Conservation (phyloP, 345 rosid species). For the Populus nigra region DNA sequence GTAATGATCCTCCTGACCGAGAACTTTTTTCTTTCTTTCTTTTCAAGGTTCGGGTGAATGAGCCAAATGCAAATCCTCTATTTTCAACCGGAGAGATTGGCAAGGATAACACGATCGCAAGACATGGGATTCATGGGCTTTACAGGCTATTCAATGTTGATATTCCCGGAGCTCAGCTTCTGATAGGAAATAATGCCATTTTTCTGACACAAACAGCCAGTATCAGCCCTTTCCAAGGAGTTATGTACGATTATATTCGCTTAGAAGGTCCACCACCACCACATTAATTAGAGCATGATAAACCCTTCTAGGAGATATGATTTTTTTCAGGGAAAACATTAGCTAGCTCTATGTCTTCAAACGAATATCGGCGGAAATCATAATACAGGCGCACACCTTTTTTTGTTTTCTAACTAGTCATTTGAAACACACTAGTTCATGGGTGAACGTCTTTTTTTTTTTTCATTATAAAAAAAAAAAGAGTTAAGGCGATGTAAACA, state of each 20-base stretch:
- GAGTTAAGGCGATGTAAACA: too few species aligned
- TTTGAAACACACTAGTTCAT: too few species aligned
- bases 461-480: too few species aligned
- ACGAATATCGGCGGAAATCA: too few species aligned
- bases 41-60: conserved; percentile 23
- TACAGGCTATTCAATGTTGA: conserved; percentile 20
- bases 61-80: conserved; percentile 4
- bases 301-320: not conserved
- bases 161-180: conserved; percentile 8
- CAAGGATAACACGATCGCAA: conserved; percentile 30
- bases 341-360: too few species aligned
- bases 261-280: conserved; percentile 17
- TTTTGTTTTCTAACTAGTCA: too few species aligned
- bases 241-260: conserved; percentile 31
- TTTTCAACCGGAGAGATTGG: conserved; percentile 24
- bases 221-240: conserved; percentile 23
- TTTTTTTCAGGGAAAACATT: too few species aligned
- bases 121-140: conserved; percentile 32
- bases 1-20: too few species aligned
- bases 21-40: too few species aligned
- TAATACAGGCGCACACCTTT: too few species aligned
- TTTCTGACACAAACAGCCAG: conserved; percentile 19
- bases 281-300: too few species aligned
- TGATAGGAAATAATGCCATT: conserved; percentile 21
- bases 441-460: too few species aligned